Evolutionary conservation across 352 stramenopile genomes (phyloP).

Genomic region (Elongisporangium senticosum): DNA sequence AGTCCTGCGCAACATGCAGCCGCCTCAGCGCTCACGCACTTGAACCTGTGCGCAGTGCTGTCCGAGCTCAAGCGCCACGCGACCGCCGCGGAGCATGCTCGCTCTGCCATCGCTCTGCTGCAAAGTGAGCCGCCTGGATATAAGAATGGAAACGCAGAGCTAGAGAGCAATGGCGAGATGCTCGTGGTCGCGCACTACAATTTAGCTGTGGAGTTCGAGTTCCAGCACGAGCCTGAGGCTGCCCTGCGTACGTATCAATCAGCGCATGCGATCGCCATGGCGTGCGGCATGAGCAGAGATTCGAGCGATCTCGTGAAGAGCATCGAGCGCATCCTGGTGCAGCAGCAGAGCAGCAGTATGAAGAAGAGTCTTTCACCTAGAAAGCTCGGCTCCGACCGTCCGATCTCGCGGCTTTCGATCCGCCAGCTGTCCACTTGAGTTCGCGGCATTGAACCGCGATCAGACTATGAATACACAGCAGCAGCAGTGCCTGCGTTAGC

Average conservation of each 20-base stretch:
- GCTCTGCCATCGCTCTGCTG: constrained; percentile 29
- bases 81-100: constrained; percentile 40
- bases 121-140: neutral
- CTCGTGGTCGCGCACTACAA: constrained; percentile 57
- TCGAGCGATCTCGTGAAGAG: constrained; percentile 19
- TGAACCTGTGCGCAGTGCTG: constrained; percentile 61
- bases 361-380: constrained; percentile 8
- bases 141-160: neutral
- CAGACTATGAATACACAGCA: constrained; percentile 14
- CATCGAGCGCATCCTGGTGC: constrained; percentile 19
- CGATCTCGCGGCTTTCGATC: constrained; percentile 19
- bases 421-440: constrained; percentile 8
- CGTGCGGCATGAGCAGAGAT: constrained; percentile 5
- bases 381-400: constrained; percentile 8
- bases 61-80: constrained; percentile 45
- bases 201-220: constrained; percentile 49
- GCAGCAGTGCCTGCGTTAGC: neutral
- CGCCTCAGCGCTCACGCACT: constrained; percentile 35
- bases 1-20: neutral
- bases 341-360: constrained; percentile 10
- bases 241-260: constrained; percentile 16
- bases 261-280: constrained; percentile 17
- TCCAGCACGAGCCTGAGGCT: constrained; percentile 22
- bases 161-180: constrained; percentile 14
- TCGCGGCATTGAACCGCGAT: too few relatives aligned